phyloP scores from a whole-genome alignment of 1,284 basidiomycete species.

The Polyporus tsugae region DNA sequence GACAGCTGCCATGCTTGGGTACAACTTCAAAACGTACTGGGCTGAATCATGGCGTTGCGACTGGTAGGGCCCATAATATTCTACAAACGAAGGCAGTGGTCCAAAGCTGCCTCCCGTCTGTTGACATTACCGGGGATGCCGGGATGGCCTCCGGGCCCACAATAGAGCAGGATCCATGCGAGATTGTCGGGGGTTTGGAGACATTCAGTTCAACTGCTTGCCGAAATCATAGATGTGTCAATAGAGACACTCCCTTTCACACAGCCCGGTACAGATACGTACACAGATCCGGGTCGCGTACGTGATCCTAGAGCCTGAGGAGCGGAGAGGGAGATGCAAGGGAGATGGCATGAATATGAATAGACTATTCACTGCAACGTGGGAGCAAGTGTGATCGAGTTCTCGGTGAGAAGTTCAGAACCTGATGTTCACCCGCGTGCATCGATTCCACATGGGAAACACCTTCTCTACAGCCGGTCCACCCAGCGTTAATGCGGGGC shows the following conservation, averaged over 20 bases:
- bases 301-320: neutral
- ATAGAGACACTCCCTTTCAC: neutral
- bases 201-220: neutral
- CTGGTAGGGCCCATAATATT: neutral
- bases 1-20: neutral
- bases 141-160: neutral
- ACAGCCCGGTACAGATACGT: neutral
- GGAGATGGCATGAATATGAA: neutral
- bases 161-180: neutral
- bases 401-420: conserved; percentile 5
- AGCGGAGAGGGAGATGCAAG: neutral
- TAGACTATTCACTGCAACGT: neutral
- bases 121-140: neutral
- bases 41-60: neutral
- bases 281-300: neutral
- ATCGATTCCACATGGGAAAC: neutral
- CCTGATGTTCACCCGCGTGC: neutral
- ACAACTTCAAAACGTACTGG: neutral
- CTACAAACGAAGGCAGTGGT: no score
- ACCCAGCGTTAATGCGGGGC: neutral
- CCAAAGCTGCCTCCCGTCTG: neutral
- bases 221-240: neutral
- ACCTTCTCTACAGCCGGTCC: neutral
- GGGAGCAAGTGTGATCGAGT: neutral
- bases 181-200: neutral